Evolutionary conservation across 2,329 filamentous ascomycete species (phyloP), one percentile per base, ranked within the genome.

Genomic region (Tolypocladium album): DNA sequence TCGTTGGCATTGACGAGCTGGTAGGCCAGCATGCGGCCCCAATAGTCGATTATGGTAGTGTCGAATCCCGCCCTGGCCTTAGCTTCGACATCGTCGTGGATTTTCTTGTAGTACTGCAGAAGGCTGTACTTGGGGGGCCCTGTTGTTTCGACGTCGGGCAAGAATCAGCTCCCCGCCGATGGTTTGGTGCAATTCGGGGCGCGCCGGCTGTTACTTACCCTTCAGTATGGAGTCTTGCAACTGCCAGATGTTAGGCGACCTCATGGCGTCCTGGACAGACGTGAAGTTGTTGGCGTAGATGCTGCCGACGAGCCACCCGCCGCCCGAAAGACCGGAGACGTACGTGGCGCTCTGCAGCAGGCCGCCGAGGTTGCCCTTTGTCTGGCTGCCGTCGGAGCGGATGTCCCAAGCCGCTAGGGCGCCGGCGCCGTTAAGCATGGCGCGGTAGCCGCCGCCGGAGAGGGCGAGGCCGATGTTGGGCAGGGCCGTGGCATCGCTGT

Each of bases 271-370:
- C 61, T 75, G 72, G 4, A 77, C 81, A 0, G 86, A 85, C 12
- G 86, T 88, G 70, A 91, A 95, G 76, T 95, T 95, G 79, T 96
- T 96, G 66, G 85, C 78, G 69, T 85, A 92, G 12, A 96, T 77
- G 59, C 88, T 90, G n/a, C 90, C 89, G 5, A 95, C 82, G 22
- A 95, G 78, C 92, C 92, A 96, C 58, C 87, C 85, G 59, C 91
- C 91, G 38, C 92, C 91, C 9, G 89, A 93, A 4, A 96, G 78
- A 9, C 90, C 91, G 3, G 90, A 81, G 15, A 95, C 72, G 69
- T 96, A 96, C 0, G 90, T 96, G 0, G 89, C 75, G 3, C 88
- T 82, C 76, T 96, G 92, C 63, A 96, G 77, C 64, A 96, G 75
- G 4, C 92, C 92, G 57, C 91, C 89, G 31, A 96, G 78, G 56